Evolutionary conservation across 345 rosid genomes (phyloP).

Genomic region (Moricandia moricandioides): DNA sequence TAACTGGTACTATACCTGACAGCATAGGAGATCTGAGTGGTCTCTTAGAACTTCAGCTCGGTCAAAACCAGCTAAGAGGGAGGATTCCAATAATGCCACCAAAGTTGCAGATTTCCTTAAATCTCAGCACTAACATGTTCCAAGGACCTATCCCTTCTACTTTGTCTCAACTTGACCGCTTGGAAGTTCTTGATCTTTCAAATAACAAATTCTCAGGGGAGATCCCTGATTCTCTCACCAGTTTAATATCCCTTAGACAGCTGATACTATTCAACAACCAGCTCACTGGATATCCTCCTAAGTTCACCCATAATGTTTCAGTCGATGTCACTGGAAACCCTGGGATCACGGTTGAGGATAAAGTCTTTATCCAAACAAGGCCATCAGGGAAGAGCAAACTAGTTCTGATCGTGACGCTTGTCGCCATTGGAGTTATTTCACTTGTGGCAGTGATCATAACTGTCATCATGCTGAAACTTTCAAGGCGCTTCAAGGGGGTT

Average conservation of each 20-base stretch:
- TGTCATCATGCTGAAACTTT: conserved; percentile 23
- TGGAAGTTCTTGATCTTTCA: conserved; percentile 82
- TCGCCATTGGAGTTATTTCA: conserved; percentile 41
- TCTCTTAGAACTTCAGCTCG: conserved; percentile 75
- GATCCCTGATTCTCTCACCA: conserved; percentile 39
- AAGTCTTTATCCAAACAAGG: not conserved
- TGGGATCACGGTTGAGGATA: conserved; percentile 14
- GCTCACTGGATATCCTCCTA: conserved; percentile 49
- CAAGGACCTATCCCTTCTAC: conserved; percentile 47
- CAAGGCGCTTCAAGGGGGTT: conserved; percentile 47
- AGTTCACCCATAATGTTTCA: conserved; percentile 29
- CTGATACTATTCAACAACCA: conserved; percentile 61
- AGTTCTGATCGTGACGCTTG: conserved; percentile 33
- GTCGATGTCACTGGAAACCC: conserved; percentile 45
- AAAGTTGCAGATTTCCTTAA: conserved; percentile 62
- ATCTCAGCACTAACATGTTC: conserved; percentile 67
- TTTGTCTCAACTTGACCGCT: conserved; percentile 33
- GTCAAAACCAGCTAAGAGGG: conserved; percentile 56
- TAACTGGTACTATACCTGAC: conserved; percentile 59
- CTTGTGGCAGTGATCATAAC: conserved; percentile 34
- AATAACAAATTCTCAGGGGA: conserved; percentile 52
- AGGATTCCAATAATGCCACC: conserved; percentile 56
- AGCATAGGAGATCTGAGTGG: conserved; percentile 27
- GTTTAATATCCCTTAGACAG: conserved; percentile 41
- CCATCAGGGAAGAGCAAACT: conserved; percentile 30